Evolutionary conservation across 164 flowering plant genomes (phyloP).

Genomic region (Houttuynia cordata): DNA sequence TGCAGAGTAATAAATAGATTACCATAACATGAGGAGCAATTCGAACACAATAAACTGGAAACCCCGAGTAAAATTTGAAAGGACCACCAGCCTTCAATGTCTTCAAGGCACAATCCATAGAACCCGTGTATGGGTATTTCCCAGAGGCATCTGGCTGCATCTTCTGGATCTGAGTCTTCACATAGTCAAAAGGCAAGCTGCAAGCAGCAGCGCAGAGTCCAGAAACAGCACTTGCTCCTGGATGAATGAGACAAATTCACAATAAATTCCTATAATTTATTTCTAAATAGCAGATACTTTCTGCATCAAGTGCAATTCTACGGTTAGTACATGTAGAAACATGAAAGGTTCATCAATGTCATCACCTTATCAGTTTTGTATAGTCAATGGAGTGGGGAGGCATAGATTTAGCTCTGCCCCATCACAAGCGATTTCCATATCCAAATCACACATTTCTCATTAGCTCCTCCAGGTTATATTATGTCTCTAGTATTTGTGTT

Average conservation of each 20-base stretch:
- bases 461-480: too few species aligned
- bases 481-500: too few species aligned
- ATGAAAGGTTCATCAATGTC: too few species aligned
- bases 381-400: too few species aligned
- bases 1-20: slow-evolving; percentile 1
- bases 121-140: slow-evolving; percentile 72
- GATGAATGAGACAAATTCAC: background rate
- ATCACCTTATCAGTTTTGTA: too few species aligned
- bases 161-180: slow-evolving; percentile 90
- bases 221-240: slow-evolving; percentile 87
- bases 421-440: too few species aligned
- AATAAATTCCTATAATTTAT: too few species aligned
- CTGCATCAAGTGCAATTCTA: background rate
- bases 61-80: slow-evolving; percentile 81
- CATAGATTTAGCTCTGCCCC: too few species aligned
- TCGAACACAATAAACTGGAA: slow-evolving; percentile 88
- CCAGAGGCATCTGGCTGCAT: slow-evolving; percentile 96
- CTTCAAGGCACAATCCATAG: slow-evolving; percentile 80
- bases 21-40: slow-evolving; percentile 99
- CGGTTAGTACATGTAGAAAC: too few species aligned
- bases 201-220: slow-evolving; percentile 94
- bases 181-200: slow-evolving; percentile 92
- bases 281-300: too few species aligned
- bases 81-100: slow-evolving; percentile 91
- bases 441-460: too few species aligned